Base-by-base conservation (phyloP, 2,329 filamentous ascomycete species). In the Corynespora cassiicola region DNA sequence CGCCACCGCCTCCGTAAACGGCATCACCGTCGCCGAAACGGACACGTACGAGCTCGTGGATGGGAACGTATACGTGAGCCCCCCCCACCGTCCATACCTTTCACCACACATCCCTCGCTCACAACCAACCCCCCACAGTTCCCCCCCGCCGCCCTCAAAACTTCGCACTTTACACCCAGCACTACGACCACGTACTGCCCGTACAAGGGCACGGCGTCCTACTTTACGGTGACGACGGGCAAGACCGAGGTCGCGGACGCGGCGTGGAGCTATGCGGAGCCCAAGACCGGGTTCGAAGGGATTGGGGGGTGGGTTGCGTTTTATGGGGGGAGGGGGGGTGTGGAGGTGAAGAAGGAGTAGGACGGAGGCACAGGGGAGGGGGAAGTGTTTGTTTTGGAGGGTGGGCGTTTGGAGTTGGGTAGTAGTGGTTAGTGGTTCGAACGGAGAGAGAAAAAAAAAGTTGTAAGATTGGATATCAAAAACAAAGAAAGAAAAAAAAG, bases 231-330 rank as follows among this genome's bases (percentile, higher is more conserved):
- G 38, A 74, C 69, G 8, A 68, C 75, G 7, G 73, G 75, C 33
- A 76, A 72, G 24, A 68, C 69, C 5, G 71, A 74, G 34, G 43
- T 79, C 14, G 65, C 73, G 22, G 78, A 83, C 44, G 78, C 76
- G 2, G 80, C 79, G 0, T 84, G 80, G 80, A 82, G 77, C 48
- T 84, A 84, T 45, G 72, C 78, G 3, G 56, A 73, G 26, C 73
- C 79, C 1, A 72, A 74, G 36, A 72, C 74, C 16, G 75, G 73
- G 28, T 73, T 74, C 19, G 61, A 71, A 35, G 68, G 70, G 51
- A 79, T 84, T 49, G 77, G 76, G 56, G 75, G 74, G 27, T 71
- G 78, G 52, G 75, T 84, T 24, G 80, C 80, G 4, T 84, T 84
- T 52, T 82, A 79, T 77, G 64, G 74, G 78, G 42, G 42, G 0